A percentile compares a stretch with the other conserved stretches of the same genome.
Conservation (phyloP, 305 asterid species). For the Fraxinus baroniana region DNA sequence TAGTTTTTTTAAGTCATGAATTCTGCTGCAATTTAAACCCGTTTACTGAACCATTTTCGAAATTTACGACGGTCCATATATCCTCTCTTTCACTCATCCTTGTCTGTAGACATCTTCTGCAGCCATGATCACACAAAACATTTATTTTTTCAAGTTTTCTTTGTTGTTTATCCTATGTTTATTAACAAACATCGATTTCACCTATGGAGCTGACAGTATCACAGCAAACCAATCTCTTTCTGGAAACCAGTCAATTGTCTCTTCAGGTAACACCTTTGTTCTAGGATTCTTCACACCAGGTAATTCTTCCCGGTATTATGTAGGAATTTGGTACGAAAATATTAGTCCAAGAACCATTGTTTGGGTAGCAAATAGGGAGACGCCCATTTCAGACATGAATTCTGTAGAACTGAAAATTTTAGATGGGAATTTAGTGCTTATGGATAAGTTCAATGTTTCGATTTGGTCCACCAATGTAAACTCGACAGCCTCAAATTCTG, state of each 20-base stretch:
- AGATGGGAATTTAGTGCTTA: constrained; percentile 48
- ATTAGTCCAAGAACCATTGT: constrained; percentile 44
- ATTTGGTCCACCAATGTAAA: constrained; percentile 54
- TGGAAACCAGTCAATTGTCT: constrained; percentile 39
- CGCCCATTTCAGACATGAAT: constrained; percentile 41
- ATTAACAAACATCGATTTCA: constrained; percentile 10
- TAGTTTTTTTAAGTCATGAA: constrained; percentile 64
- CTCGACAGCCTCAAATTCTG: constrained; percentile 24
- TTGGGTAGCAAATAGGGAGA: constrained; percentile 80
- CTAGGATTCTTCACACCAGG: constrained; percentile 46
- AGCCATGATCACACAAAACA: constrained; percentile 22
- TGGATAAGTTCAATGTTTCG: constrained; percentile 23
- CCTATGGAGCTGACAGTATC: constrained; percentile 36
- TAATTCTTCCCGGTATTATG: constrained; percentile 41
- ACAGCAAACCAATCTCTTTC: constrained; percentile 32
- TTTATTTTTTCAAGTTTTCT: neutral
- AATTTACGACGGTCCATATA: constrained; percentile 24
- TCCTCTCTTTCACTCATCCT: neutral
- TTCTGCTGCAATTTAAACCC: neutral
- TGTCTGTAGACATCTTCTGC: neutral
- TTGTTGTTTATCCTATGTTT: constrained; percentile 24
- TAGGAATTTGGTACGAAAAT: constrained; percentile 70
- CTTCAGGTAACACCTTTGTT: constrained; percentile 33
- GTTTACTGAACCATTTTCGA: neutral
- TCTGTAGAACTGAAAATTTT: constrained; percentile 42